phyloP scores from a whole-genome alignment of 148 eudicot species.

The Simmondsia chinensis region DNA sequence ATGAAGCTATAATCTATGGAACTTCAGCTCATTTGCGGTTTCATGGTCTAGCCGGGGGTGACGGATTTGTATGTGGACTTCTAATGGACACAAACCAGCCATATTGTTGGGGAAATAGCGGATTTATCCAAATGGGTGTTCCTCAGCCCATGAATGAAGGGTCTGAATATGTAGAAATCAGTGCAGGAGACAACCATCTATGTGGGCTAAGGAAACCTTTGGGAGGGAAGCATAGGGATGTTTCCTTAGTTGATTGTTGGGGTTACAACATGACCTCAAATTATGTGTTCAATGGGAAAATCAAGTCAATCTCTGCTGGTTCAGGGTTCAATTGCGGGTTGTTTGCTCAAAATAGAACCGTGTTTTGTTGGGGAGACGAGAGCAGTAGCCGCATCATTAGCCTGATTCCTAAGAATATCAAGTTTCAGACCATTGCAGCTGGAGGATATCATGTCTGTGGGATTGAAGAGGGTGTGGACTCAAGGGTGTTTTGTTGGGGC shows the following conservation, averaged over 20 bases:
- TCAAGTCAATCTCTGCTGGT: conserved; percentile 74
- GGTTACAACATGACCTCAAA: conserved; percentile 88
- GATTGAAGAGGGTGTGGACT: conserved; percentile 50
- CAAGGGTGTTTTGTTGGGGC: conserved; percentile 71
- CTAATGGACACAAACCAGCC: conserved; percentile 47
- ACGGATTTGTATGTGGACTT: conserved; percentile 88
- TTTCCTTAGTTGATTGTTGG: conserved; percentile 86
- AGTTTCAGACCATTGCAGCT: conserved; percentile 61
- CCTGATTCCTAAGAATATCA: conserved; percentile 34
- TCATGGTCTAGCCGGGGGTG: conserved; percentile 63
- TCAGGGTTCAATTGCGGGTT: conserved; percentile 79
- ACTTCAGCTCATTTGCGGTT: conserved; percentile 48
- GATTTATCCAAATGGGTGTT: conserved; percentile 55
- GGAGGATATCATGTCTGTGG: conserved; percentile 97
- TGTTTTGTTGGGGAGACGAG: conserved; percentile 92
- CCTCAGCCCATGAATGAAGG: conserved; percentile 47
- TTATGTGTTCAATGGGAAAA: conserved; percentile 50
- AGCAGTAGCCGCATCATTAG: conserved; percentile 47
- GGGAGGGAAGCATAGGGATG: conserved; percentile 39
- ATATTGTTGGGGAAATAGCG: conserved; percentile 85
- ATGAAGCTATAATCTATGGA: conserved; percentile 43
- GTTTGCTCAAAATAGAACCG: conserved; percentile 58
- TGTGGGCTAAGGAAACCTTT: conserved; percentile 73
- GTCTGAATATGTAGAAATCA: conserved; percentile 62
- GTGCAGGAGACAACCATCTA: conserved; percentile 94